Base-by-base conservation (phyloP, 1,284 basidiomycete species). In the Coniophora puteana region DNA sequence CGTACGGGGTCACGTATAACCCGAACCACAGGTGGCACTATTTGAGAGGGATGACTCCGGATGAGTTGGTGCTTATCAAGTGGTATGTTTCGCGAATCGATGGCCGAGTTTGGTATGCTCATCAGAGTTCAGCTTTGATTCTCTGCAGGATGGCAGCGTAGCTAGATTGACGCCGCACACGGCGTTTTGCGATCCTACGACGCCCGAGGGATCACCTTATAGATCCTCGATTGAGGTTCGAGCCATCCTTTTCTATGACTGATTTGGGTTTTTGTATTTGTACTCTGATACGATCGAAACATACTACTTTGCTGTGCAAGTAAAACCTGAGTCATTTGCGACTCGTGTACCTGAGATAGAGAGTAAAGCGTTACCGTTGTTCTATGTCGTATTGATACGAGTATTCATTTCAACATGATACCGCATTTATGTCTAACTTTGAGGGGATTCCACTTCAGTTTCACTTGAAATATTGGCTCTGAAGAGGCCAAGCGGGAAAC, bases 31-130 rank as follows among this genome's bases (percentile, higher is more conserved):
- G 62, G 51, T 87, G 81, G 81, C 80, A 78, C 57, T 86, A 84
- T 56, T 46, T 82, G 38, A 61, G 65, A 30, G 80, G 77, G 1
- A 72, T 84, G 71, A 68, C 62, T 10, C 76, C 81, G 0, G 76
- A 83, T 21, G 81, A 87, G 56, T 54, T 74, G 30, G 72, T 81
- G 24, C 54, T 85, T 23, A 77, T 86, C 53, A 85, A 85, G 61
- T 84, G 81, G 78, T 84, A 46, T 38, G 77, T 63, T 8, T 3
- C n/a, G 18, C 28, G 26, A 18, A 2, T 38, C n/a, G 6, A 27
- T 35, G 37, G 45, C 28, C 47, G 46, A 21, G 20, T 4, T 20
- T n/a, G 34, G 20, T 20, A 20, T 14, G 7, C 33, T 8, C 23
- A 14, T 28, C 21, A 16, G 13, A 23, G 42, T 43, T 21, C 39